These are phyloP conservation scores for Tuber brumale DNA, from an alignment of 495 filamentous ascomycete species.

Conservation along the genomic window DNA sequence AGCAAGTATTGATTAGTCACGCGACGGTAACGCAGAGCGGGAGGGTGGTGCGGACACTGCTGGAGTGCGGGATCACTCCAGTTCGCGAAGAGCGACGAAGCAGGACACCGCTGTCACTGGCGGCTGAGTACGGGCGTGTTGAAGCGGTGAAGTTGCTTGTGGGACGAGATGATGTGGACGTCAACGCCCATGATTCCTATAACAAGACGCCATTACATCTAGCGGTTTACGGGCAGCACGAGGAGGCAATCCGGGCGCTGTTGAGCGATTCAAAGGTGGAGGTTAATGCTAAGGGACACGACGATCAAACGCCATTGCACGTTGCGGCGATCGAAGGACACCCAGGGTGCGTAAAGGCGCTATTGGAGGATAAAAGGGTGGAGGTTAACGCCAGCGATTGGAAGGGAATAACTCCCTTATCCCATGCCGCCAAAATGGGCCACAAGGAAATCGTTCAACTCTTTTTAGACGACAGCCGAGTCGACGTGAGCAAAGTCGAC, in stretches of 20 bases:
- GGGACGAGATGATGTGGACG: neutral
- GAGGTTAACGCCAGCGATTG: neutral
- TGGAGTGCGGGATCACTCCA: neutral
- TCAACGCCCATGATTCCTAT: neutral
- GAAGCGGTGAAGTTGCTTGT: neutral
- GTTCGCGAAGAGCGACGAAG: neutral
- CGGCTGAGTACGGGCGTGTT: conserved; percentile 2
- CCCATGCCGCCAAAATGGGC: conserved; percentile 1
- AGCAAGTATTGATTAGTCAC: neutral
- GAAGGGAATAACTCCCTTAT: conserved; percentile 2
- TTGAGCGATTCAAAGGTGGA: conserved; percentile 7
- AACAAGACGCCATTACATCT: conserved; percentile 20
- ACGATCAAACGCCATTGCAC: conserved; percentile 20
- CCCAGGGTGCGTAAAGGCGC: neutral
- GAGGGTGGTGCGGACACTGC: neutral
- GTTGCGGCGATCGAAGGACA: conserved; percentile 12
- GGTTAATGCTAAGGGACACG: conserved; percentile 3
- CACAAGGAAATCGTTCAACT: conserved; percentile 7
- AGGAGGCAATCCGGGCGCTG: conserved; percentile 7
- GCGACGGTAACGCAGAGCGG: conserved; percentile 3
- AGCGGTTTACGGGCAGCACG: conserved; percentile 17
- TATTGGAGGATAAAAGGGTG: conserved; percentile 14
- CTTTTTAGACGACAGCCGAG: conserved; percentile 9
- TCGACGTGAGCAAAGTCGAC: conserved; percentile 2
- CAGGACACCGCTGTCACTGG: neutral